Base-by-base conservation (phyloP, 169 alveolate genomes). In the Hammondia hammondi region DNA sequence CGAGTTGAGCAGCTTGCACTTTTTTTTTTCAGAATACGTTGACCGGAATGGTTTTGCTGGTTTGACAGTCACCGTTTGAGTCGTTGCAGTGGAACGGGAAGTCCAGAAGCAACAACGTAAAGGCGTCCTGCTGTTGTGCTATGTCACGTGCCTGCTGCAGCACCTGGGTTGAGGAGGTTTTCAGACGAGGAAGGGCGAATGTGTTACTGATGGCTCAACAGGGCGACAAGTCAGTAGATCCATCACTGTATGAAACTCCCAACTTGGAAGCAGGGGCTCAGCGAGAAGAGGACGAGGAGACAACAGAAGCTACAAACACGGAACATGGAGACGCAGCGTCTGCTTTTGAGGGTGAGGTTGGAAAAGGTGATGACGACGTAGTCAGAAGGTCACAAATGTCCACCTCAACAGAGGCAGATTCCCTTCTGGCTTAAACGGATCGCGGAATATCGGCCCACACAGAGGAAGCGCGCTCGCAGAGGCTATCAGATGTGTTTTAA, bases 141-240 rank as follows among this genome's bases (percentile, higher is more conserved):
- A 52, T 52, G 24, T 52, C 61, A 14, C 61, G 12, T 39, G 57
- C 24, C n/a, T 82, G 72, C 71, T 48, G 43, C 90, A 73, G 94
- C 81, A 2, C 37, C 39, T 91, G 94, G 94, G 43, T 91, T 37
- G 94, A 91, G 56, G 94, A 91, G 29, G 94, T 81, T 19, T 91
- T 29, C 35, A 72, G 81, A 32, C 61, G 94, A 19, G 94, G 94
- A 9, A 39, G 81, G 39, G 70, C 52, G 35, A 72, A 91, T 39
- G 94, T 91, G 32, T 39, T 12, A n/a, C 14, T 37, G 61, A 14
- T 91, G 67, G 94, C 91, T 24, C 61, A 81, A 48, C 93, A 73
- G 32, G 94, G 94, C 17, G 84, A 91, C 72, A 91, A 91, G 57
- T 17, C 37, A 5, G 94, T 91, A 32, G 94, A 91, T 24, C 92